Evolutionary conservation across 176 grass and related monocot species (phyloP), one percentile per base, ranked within the genome.

Genomic region (Oryza punctata): DNA sequence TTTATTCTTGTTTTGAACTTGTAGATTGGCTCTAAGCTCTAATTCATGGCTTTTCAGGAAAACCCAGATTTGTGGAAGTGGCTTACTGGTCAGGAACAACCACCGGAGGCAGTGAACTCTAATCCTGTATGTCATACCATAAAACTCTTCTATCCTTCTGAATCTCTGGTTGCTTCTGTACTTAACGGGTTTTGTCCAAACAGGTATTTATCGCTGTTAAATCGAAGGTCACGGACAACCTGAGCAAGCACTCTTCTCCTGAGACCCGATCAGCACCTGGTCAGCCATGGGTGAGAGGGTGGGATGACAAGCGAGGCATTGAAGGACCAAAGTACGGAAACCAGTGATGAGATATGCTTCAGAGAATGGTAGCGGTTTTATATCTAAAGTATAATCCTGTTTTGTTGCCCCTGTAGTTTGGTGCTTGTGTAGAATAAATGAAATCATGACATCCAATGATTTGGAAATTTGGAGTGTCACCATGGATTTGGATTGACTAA

Each of bases 21-120:
- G 24, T 6, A n/a, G 52, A n/a, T 26, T 16, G n/a, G 2, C 67
- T 73, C 67, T 86, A 41, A 86, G 67, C n/a, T 7, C 13, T 1
- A 4, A 15, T 81, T 1, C 50, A 21, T 88, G 19, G 63, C 72
- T 87, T 54, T 88, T 78, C 91, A 99, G 93, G 96, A 99, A 81
- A 96, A 99, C 73, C 93, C 93, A 79, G 91, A 99, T 83, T 81
- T 99, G 65, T 94, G 96, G 96, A 99, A 96, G 50, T 99, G 96
- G 96, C 85, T 99, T 40, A 96, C 87, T 60, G 84, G 84, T 66
- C 96, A 99, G 86, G 96, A 94, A 83, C 85, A 96, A 82, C 78
- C 93, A 71, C 96, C 93, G 26, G 85, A 96, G 41, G 35, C 63
- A 64, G 67, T 99, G 21, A 92, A 84, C 26, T 46, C 61, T 60